phyloP scores from a whole-genome alignment of 2,329 filamentous ascomycete genomes.

The Fusarium pininemorale region DNA sequence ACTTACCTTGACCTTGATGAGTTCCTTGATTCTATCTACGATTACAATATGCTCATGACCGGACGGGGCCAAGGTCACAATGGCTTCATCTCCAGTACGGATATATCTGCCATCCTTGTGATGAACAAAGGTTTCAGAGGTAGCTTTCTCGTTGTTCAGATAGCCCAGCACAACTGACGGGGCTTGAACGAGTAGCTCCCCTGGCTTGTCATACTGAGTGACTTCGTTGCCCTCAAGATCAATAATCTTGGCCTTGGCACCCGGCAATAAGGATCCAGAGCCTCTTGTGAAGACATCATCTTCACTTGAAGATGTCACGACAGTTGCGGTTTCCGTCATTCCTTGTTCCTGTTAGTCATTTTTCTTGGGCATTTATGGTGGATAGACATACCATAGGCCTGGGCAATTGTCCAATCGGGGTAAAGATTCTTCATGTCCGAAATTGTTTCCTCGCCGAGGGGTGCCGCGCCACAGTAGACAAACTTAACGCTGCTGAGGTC shows the following conservation, averaged over 20 bases:
- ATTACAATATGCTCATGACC: constrained; percentile 86
- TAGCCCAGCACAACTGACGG: constrained; percentile 85
- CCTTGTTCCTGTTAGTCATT: constrained; percentile 38
- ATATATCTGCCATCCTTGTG: constrained; percentile 77
- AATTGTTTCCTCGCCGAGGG: constrained; percentile 70
- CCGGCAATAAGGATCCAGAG: constrained; percentile 73
- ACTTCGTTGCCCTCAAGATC: constrained; percentile 73
- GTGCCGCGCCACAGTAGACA: constrained; percentile 63
- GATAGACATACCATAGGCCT: constrained; percentile 54
- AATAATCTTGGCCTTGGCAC: constrained; percentile 70
- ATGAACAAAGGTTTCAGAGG: constrained; percentile 76
- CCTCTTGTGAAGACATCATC: constrained; percentile 73
- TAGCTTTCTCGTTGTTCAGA: constrained; percentile 85
- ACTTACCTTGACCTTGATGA: constrained; percentile 80
- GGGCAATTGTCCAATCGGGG: constrained; percentile 71
- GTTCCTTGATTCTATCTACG: constrained; percentile 76
- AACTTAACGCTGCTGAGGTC: constrained; percentile 16
- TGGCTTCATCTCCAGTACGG: constrained; percentile 84
- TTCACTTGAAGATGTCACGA: constrained; percentile 51
- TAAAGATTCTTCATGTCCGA: constrained; percentile 66
- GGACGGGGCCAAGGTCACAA: constrained; percentile 68
- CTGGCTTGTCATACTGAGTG: constrained; percentile 73
- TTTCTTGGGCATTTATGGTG: no score
- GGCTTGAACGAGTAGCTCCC: constrained; percentile 83
- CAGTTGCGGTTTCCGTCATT: constrained; percentile 41